Evolutionary conservation across 331 rosid species (phyloP).

Genomic region (Pyracantha coccinea): DNA sequence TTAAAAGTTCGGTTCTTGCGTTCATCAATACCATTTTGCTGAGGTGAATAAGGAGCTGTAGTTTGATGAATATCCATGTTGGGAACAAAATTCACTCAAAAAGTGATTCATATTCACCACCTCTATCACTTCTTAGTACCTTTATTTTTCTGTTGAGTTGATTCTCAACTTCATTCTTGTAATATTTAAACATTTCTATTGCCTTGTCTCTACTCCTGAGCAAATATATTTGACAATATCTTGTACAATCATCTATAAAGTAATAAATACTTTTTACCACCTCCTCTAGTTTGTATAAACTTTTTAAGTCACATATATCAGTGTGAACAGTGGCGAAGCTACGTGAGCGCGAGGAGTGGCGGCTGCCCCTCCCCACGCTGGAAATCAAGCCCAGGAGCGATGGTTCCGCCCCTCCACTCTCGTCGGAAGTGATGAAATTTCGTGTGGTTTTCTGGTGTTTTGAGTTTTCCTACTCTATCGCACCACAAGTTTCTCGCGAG

Average conservation of each 20-base stretch:
- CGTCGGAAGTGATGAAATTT: too few species aligned
- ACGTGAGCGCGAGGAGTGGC: too few species aligned
- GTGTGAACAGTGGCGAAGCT: background rate
- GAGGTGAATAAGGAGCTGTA: background rate
- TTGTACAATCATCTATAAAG: background rate
- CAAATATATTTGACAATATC: background rate
- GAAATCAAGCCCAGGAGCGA: too few species aligned
- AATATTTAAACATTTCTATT: background rate
- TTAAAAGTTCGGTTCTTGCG: background rate
- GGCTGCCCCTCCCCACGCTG: too few species aligned
- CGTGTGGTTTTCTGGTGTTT: too few species aligned
- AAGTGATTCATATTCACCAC: background rate
- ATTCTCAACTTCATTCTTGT: constrained; percentile 1
- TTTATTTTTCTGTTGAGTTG: constrained; percentile 5
- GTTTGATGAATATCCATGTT: background rate
- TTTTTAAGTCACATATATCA: background rate
- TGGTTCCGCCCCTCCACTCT: too few species aligned
- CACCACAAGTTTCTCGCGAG: too few species aligned
- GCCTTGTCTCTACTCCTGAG: background rate
- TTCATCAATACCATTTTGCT: background rate
- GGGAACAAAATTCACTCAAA: background rate
- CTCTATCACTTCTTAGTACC: background rate
- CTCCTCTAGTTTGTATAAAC: background rate
- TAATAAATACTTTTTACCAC: background rate
- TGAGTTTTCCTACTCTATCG: too few species aligned